Evolutionary conservation across 2,329 filamentous ascomycete genomes (phyloP), one percentile per base, ranked within the genome.

Genomic region (Exophiala sp.): DNA sequence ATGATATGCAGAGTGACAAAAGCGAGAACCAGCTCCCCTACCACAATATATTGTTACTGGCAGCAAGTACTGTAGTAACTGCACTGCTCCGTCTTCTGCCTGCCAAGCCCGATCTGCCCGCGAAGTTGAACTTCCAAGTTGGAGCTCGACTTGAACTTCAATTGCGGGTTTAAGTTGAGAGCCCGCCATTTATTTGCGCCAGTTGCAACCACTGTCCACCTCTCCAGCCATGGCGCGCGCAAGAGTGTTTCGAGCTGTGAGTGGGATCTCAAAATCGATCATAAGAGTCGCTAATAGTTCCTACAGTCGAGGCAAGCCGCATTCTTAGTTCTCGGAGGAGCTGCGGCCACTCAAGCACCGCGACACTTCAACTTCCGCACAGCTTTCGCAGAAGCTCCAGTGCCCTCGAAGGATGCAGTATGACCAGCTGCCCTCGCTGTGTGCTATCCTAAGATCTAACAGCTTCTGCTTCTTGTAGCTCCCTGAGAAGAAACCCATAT

Each of bases 371-470:
- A 69, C 47, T 66, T 66, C 54, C 65, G 64, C 48, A 70, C 65
- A 49, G 68, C 64, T 22, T 69, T 65, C 54, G 71, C 71, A 48
- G 71, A 73, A 61, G 66, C 66, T 49, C 67, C 24, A 27, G 24
- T 27, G 6, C 24, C 70, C 44, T 58, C 58, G 32, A 64, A 69
- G 27, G 53, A 55, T 24, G 43, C 53, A 32, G 68, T 68, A 67
- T 13, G 14, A 18, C 34, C 18, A 5, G n/a, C 34, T 13, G 7
- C 3, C 24, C 2, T 11, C 10, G 10, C 39, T 40, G 45, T 52
- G 57, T 45, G 55, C 53, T 53, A 41, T 45, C 37, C 34, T 37
- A 18, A n/a, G n/a, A 6, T 37, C 34, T 37, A 37, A 37, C 34
- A 2, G 11, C 41, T 48, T 43, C 32, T 29, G 10, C 35, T 19